Percentiles rank a stretch among this genome's conserved stretches.
Conservation (phyloP, 2,329 filamentous ascomycete genomes). For the Botryotinia narcissicola region DNA sequence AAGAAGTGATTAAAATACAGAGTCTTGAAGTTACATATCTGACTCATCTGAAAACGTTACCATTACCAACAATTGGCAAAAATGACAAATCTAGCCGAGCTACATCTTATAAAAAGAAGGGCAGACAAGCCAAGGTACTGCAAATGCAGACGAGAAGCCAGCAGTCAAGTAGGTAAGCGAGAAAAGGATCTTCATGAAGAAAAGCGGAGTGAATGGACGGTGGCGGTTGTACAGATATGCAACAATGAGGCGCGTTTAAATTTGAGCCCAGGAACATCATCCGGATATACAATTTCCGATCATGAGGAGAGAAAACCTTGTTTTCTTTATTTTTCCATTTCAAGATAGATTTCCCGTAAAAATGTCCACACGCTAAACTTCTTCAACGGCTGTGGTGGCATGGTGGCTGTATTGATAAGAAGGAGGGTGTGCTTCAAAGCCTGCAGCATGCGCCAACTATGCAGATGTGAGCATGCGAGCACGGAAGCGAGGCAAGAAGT, state of each 20-base stretch:
- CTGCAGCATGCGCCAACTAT: not conserved
- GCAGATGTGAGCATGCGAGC: not conserved
- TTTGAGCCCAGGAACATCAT: not conserved
- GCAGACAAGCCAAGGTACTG: not conserved
- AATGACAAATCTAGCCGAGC: not conserved
- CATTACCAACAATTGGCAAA: not conserved
- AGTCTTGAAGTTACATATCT: not conserved
- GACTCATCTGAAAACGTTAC: not conserved
- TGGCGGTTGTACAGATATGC: not conserved
- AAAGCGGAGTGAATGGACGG: not conserved
- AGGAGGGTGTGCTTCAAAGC: not conserved
- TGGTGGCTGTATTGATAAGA: not conserved
- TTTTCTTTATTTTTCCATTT: not conserved
- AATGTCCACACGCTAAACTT: not conserved
- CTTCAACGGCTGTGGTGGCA: conserved; percentile 1
- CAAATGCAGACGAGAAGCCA: not conserved
- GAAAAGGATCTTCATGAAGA: not conserved
- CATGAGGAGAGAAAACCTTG: not conserved
- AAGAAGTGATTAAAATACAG: not conserved
- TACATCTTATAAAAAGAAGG: not conserved
- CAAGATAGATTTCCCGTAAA: not conserved
- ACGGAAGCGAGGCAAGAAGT: conserved; percentile 1
- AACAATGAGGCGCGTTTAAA: conserved; percentile 7
- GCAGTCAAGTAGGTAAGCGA: not conserved
- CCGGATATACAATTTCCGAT: not conserved